Conservation (phyloP, 106 monocot species). For the Chionographis japonica region DNA sequence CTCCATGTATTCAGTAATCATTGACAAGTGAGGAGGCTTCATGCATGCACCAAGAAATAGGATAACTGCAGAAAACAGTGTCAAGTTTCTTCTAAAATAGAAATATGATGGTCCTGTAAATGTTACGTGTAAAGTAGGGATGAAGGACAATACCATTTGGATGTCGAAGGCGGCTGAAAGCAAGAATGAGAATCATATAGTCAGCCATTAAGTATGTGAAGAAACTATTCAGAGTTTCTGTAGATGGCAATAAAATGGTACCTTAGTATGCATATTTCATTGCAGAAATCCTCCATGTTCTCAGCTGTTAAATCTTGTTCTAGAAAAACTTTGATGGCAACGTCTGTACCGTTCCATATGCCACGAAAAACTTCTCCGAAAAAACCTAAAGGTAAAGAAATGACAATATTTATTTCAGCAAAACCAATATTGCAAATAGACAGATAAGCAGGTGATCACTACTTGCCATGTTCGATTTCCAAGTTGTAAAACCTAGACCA, state of each 20-base stretch:
- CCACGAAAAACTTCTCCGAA: constrained; percentile 99
- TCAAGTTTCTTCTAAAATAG: too few relatives aligned
- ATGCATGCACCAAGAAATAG: constrained; percentile 94
- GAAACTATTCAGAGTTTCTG: not conserved
- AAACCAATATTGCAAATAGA: not conserved
- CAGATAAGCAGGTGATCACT: not conserved
- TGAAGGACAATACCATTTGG: constrained; percentile 78
- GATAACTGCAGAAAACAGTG: constrained; percentile 57
- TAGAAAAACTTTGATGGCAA: constrained; percentile 96
- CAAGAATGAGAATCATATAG: constrained; percentile 10
- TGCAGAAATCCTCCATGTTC: constrained; percentile 97
- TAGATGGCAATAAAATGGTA: constrained; percentile 12
- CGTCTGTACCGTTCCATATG: constrained; percentile 99
- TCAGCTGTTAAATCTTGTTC: constrained; percentile 97
- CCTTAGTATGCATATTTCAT: constrained; percentile 98
- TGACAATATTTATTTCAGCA: not conserved
- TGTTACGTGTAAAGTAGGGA: not conserved
- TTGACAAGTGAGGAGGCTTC: constrained; percentile 89
- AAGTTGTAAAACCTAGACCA: too few relatives aligned
- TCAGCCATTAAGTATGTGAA: constrained; percentile 7
- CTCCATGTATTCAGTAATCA: constrained; percentile 99
- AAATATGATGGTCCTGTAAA: not conserved
- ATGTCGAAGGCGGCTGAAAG: constrained; percentile 96
- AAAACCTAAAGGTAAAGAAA: constrained; percentile 52
- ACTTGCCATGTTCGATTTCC: too few relatives aligned